Evolutionary conservation across 495 filamentous ascomycete species (phyloP).

Genomic region (Xylaria bambusicola): DNA sequence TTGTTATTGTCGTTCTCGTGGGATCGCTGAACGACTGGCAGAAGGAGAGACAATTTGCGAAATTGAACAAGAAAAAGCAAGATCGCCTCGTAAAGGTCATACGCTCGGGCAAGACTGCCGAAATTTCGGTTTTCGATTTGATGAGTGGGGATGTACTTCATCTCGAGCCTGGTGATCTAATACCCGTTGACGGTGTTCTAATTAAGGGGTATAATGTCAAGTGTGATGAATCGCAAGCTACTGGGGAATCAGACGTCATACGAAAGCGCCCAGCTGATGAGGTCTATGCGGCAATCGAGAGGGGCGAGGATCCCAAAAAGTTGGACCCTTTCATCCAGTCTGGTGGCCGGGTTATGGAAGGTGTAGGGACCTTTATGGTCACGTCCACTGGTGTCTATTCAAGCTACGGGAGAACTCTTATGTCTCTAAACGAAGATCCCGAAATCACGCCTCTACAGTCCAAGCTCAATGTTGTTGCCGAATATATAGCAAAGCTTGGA

Average conservation of each 20-base stretch:
- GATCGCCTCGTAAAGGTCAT: conserved; percentile 77
- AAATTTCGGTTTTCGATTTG: conserved; percentile 72
- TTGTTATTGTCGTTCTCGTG: conserved; percentile 73
- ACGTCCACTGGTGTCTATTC: conserved; percentile 88
- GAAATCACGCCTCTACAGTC: conserved; percentile 94
- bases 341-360: conserved; percentile 89
- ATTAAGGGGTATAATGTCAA: conserved; percentile 74
- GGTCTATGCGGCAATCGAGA: conserved; percentile 77
- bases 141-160: conserved; percentile 73
- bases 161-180: conserved; percentile 72
- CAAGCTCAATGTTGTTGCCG: conserved; percentile 87
- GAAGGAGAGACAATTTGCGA: conserved; percentile 78
- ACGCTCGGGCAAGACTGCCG: conserved; percentile 71
- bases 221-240: conserved; percentile 82
- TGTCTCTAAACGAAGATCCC: conserved; percentile 85
- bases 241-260: conserved; percentile 81
- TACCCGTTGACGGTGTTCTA: conserved; percentile 74
- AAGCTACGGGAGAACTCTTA: conserved; percentile 88
- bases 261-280: conserved; percentile 73
- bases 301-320: conserved; percentile 73
- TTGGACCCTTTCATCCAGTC: conserved; percentile 94
- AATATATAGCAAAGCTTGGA: conserved; percentile 93
- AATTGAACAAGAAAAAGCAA: conserved; percentile 76
- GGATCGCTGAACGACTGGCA: conserved; percentile 77
- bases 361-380: conserved; percentile 81